A percentile compares a stretch with the other conserved stretches of the same genome.
These are phyloP conservation scores for Aspergillus kassunensis DNA, from an alignment of 495 filamentous ascomycete genomes.

Conservation along the genomic window DNA sequence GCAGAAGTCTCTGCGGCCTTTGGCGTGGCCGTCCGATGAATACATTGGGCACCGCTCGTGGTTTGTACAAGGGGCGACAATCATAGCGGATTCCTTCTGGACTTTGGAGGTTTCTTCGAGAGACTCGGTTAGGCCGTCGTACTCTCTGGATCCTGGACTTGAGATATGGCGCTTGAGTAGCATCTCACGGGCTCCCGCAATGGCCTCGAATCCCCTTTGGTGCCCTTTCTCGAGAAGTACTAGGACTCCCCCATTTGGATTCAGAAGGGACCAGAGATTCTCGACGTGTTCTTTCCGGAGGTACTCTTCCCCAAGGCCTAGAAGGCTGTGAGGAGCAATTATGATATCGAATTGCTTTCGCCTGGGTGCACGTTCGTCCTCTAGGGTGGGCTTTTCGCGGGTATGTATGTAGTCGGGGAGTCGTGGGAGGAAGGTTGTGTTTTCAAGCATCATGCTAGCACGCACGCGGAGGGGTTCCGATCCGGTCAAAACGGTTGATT, in stretches of 20 bases:
- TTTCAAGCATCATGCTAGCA: conserved; percentile 69
- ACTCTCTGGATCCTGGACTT: conserved; percentile 53
- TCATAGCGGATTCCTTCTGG: conserved; percentile 75
- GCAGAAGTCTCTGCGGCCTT: conserved; percentile 82
- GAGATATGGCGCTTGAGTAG: conserved; percentile 73
- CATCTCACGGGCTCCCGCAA: conserved; percentile 75
- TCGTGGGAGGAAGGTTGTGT: conserved; percentile 89
- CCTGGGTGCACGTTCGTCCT: conserved; percentile 40
- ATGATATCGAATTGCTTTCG: conserved; percentile 86
- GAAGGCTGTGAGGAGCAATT: conserved; percentile 78
- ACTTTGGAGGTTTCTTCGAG: conserved; percentile 31
- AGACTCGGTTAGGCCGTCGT: conserved; percentile 37
- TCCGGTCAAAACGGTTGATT: conserved; percentile 58
- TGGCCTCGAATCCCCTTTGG: conserved; percentile 85
- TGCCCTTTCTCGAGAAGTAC: conserved; percentile 89
- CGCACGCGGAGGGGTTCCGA: conserved; percentile 69
- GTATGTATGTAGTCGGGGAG: conserved; percentile 84
- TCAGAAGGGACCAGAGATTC: conserved; percentile 84
- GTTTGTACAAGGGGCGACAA: conserved; percentile 94
- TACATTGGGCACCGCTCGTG: conserved; percentile 90
- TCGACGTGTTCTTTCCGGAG: conserved; percentile 71
- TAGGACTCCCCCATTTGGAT: conserved; percentile 79
- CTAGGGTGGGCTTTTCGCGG: conserved; percentile 43
- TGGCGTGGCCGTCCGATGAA: conserved; percentile 56
- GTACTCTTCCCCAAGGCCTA: conserved; percentile 66